Evolutionary conservation across 768 basidiomycete species (phyloP).

Genomic region (Rhodosporidiobolus sp.): DNA sequence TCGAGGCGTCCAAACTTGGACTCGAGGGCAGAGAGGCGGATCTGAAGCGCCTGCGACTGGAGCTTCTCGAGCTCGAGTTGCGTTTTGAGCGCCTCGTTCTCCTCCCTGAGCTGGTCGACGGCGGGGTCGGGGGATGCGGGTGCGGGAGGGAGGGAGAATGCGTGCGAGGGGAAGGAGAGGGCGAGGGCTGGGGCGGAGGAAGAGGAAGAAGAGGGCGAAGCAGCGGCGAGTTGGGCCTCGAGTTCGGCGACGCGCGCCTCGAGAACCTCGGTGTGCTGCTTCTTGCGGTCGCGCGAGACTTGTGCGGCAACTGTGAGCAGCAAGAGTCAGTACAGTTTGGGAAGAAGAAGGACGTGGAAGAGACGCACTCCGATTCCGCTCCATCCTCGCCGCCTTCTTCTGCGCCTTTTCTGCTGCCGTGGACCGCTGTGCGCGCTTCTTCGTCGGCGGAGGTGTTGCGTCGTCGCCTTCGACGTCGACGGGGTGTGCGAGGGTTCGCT

Average conservation of each 20-base stretch:
- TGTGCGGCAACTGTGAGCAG: constrained; percentile 32
- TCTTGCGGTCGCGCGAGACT: constrained; percentile 36
- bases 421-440: constrained; percentile 10
- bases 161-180: background rate
- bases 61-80: constrained; percentile 32
- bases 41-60: constrained; percentile 28
- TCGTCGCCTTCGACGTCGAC: background rate
- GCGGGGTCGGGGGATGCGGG: background rate
- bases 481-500: background rate
- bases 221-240: constrained; percentile 24
- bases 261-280: constrained; percentile 25
- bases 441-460: background rate
- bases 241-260: constrained; percentile 31
- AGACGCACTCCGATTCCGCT: constrained; percentile 32
- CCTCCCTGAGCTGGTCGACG: constrained; percentile 16
- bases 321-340: background rate
- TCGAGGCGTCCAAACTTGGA: constrained; percentile 31
- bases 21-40: constrained; percentile 35
- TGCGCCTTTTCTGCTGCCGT: constrained; percentile 26
- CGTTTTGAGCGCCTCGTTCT: constrained; percentile 35
- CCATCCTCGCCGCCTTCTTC: constrained; percentile 32
- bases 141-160: background rate
- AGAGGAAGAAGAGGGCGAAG: background rate
- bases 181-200: background rate
- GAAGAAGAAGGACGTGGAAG: background rate